These are phyloP conservation scores for Panicum hallii DNA, from an alignment of 202 grass and related monocot genomes.

Conservation along the genomic window DNA sequence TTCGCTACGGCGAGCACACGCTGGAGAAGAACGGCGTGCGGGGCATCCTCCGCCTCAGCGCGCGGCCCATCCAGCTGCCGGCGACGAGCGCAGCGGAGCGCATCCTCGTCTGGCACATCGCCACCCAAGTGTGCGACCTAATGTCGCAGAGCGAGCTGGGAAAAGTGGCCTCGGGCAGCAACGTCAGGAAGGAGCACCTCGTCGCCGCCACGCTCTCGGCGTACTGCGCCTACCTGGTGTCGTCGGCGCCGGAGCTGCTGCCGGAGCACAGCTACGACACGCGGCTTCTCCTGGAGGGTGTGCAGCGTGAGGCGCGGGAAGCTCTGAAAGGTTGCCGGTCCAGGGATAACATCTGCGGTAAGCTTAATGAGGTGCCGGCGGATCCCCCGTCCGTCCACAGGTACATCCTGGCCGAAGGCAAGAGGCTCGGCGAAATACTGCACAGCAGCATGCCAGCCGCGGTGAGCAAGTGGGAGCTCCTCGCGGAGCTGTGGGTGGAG, in stretches of 20 bases:
- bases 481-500: background rate
- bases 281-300: background rate
- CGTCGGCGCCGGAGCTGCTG: background rate
- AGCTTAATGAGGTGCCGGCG: background rate
- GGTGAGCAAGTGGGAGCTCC: background rate
- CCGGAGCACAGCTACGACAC: background rate
- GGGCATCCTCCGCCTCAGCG: background rate
- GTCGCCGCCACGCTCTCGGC: background rate
- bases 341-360: background rate
- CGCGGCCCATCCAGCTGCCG: background rate
- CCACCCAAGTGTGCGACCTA: background rate
- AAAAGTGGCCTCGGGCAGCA: background rate
- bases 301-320: background rate
- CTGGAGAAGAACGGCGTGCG: background rate
- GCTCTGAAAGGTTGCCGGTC: background rate
- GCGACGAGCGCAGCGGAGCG: background rate
- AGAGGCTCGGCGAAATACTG: background rate
- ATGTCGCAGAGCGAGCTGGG: background rate
- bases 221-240: background rate
- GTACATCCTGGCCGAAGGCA: background rate
- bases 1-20: background rate
- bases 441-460: background rate
- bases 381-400: background rate
- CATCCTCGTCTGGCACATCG: conserved; percentile 4
- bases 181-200: background rate